phyloP scores from a whole-genome alignment of 306 rosid genomes.

The Canavalia gladiata region DNA sequence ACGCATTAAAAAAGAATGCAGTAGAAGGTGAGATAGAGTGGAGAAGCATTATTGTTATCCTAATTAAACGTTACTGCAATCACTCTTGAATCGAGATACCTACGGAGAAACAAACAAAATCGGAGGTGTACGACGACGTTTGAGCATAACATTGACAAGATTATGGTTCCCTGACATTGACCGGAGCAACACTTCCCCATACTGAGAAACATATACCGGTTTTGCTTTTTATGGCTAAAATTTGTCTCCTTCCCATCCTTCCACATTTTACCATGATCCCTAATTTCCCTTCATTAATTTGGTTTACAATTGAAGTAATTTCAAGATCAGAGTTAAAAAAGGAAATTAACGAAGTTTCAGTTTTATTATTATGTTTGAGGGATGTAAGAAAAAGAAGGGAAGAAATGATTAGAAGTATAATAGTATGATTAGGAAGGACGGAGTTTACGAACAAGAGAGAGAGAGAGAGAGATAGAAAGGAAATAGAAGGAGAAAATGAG shows the following conservation, averaged over 20 bases:
- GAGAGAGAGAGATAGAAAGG: conserved; percentile 7
- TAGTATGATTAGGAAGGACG: conserved; percentile 10
- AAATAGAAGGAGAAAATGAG: too few relatives aligned
- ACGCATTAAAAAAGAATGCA: background rate
- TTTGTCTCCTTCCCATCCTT: conserved; percentile 31
- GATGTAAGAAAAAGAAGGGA: conserved; percentile 11
- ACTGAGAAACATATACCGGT: conserved; percentile 36
- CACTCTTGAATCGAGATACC: background rate
- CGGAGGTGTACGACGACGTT: conserved; percentile 26
- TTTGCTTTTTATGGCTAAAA: conserved; percentile 35
- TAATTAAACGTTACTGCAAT: conserved; percentile 9
- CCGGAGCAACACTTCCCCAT: conserved; percentile 10
- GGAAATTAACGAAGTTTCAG: too few relatives aligned
- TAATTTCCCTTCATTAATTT: background rate
- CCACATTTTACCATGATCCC: background rate
- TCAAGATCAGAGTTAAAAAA: too few relatives aligned
- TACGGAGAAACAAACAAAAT: conserved; percentile 5
- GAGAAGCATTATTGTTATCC: background rate
- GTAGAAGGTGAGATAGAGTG: background rate
- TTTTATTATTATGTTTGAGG: conserved; percentile 8
- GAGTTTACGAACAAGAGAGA: conserved; percentile 36
- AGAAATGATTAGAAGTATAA: conserved; percentile 47
- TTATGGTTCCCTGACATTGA: conserved; percentile 36
- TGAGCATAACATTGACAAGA: background rate
- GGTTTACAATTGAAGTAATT: too few relatives aligned